phyloP scores from a whole-genome alignment of 2,329 filamentous ascomycete species.

The Phymatotrichopsis omnivora region DNA sequence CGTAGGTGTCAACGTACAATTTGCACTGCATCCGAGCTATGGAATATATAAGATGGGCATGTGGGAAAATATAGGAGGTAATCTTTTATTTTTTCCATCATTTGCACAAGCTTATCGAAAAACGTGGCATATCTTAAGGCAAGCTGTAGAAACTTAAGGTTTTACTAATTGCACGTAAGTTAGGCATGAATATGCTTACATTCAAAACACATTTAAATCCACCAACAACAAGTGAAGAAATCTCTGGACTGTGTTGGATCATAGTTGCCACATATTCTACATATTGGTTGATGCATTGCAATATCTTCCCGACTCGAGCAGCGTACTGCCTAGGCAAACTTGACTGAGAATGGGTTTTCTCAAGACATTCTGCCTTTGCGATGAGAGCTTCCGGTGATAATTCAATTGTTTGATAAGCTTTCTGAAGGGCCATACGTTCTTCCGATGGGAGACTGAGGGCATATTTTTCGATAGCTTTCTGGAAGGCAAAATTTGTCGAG shows the following conservation, averaged over 20 bases:
- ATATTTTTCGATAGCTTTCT: background rate
- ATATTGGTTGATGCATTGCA: background rate
- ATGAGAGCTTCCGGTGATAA: background rate
- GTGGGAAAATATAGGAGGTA: conserved; percentile 3
- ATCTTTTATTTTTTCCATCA: conserved; percentile 8
- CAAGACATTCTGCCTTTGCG: background rate
- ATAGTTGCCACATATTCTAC: background rate
- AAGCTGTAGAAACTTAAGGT: background rate
- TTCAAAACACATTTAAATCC: conserved; percentile 5
- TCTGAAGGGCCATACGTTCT: background rate
- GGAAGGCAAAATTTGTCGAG: background rate
- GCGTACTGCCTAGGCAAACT: background rate
- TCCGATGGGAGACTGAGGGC: background rate
- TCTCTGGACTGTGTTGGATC: conserved; percentile 6
- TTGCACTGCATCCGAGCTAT: background rate
- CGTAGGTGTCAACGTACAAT: background rate
- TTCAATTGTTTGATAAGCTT: too few species aligned
- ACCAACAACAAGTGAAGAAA: conserved; percentile 4
- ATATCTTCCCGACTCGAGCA: background rate
- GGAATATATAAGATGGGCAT: background rate
- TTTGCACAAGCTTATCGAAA: conserved; percentile 1
- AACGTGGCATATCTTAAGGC: conserved; percentile 8
- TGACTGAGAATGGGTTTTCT: background rate
- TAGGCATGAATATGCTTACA: too few species aligned
- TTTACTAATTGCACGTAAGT: too few species aligned